Conservation (phyloP, 441 rosid genomes). For the Populus hybrid region DNA sequence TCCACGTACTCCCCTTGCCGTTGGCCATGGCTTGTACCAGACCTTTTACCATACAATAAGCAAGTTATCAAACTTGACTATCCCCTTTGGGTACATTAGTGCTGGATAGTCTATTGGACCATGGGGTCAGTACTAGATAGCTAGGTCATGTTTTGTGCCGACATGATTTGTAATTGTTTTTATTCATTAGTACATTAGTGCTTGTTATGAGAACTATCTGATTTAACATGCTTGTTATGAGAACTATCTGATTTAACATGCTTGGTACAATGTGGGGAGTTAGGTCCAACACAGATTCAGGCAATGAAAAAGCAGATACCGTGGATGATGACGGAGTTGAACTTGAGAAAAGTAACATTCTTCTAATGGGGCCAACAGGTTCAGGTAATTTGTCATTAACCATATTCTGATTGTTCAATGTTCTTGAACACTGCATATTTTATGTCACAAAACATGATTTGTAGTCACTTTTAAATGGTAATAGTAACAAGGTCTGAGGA, state of each 20-base stretch:
- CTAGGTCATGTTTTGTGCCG: conserved; percentile 4
- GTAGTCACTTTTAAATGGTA: neutral
- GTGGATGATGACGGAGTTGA: conserved; percentile 77
- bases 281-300: conserved; percentile 42
- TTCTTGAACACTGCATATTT: neutral
- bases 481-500: neutral
- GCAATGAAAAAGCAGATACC: conserved; percentile 33
- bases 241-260: neutral
- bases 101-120: neutral
- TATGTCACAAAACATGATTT: neutral
- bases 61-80: neutral
- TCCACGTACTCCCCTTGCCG: neutral
- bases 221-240: neutral
- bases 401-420: conserved; percentile 2
- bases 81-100: neutral
- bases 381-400: conserved; percentile 60
- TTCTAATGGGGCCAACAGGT: conserved; percentile 97
- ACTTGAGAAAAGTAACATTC: conserved; percentile 97
- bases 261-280: conserved; percentile 33
- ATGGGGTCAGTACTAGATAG: conserved; percentile 3
- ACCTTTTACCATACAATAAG: neutral
- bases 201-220: conserved; percentile 5
- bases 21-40: neutral
- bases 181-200: neutral
- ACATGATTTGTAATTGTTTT: conserved; percentile 3